Conservation (phyloP, 192 early-diverging fungal genomes). For the Mortierella claussenii region DNA sequence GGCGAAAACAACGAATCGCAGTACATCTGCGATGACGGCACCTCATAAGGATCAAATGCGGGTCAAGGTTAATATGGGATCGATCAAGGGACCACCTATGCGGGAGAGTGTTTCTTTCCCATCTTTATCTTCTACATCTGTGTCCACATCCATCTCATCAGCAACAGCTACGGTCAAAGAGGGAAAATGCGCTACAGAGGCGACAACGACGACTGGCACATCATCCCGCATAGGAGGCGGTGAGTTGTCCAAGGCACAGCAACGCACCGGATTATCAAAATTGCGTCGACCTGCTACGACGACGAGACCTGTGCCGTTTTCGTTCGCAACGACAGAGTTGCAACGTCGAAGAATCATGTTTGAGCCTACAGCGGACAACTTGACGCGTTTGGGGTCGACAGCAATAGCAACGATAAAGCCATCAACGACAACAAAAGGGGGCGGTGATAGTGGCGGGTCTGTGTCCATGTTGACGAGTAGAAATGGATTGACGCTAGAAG, state of each 20-base stretch:
- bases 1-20: background rate
- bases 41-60: conserved; percentile 10
- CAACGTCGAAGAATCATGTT: conserved; percentile 18
- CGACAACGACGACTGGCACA: background rate
- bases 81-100: conserved; percentile 4
- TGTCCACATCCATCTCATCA: background rate
- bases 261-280: conserved; percentile 20
- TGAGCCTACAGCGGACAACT: background rate
- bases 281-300: conserved; percentile 40
- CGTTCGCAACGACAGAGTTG: conserved; percentile 47
- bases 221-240: no score
- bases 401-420: background rate
- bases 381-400: background rate
- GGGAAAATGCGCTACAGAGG: background rate
- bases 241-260: conserved; percentile 6
- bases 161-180: background rate
- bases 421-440: no score
- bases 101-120: no score
- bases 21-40: background rate
- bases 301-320: conserved; percentile 35
- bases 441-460: no score
- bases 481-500: background rate
- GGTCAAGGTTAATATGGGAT: conserved; percentile 1
- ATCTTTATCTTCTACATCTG: no score
- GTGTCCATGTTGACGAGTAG: background rate